Evolutionary conservation across 306 rosid species (phyloP).

Genomic region (Neltuma alba): DNA sequence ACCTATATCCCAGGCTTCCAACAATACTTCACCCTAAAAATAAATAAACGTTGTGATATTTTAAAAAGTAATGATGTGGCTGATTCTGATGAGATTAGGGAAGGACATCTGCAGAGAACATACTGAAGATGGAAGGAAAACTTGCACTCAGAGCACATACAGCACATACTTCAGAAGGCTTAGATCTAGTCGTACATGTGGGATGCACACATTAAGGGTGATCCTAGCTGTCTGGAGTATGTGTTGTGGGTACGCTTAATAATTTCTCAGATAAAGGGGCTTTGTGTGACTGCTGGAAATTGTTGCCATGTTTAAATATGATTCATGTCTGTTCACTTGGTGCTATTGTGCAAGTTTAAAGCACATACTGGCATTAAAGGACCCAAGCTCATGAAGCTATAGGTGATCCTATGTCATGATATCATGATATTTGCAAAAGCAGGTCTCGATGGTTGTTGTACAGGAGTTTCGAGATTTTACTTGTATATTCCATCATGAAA

Average conservation of each 20-base stretch:
- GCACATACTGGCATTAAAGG: conserved; percentile 10
- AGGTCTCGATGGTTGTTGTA: conserved; percentile 12
- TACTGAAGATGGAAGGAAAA: conserved; percentile 1
- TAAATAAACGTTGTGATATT: neutral
- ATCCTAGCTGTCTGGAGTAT: neutral
- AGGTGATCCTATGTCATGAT: conserved; percentile 3
- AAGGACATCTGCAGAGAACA: neutral
- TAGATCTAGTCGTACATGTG: neutral
- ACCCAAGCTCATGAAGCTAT: conserved; percentile 5
- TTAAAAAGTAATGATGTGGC: conserved; percentile 8
- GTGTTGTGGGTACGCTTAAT: neutral
- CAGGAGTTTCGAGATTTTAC: conserved; percentile 9
- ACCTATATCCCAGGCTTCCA: neutral
- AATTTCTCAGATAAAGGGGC: neutral
- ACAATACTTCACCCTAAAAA: neutral
- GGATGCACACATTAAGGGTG: neutral
- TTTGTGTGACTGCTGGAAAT: conserved; percentile 8
- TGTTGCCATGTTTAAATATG: conserved; percentile 29
- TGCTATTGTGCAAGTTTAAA: neutral
- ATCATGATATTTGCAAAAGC: conserved; percentile 22
- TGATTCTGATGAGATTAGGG: conserved; percentile 11
- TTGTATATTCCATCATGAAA: conserved; percentile 23
- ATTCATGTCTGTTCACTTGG: conserved; percentile 13
- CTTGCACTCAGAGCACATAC: neutral
- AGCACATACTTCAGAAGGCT: neutral